Evolutionary conservation across 768 basidiomycete genomes (phyloP).

Genomic region (Tricholoma flavovirens): DNA sequence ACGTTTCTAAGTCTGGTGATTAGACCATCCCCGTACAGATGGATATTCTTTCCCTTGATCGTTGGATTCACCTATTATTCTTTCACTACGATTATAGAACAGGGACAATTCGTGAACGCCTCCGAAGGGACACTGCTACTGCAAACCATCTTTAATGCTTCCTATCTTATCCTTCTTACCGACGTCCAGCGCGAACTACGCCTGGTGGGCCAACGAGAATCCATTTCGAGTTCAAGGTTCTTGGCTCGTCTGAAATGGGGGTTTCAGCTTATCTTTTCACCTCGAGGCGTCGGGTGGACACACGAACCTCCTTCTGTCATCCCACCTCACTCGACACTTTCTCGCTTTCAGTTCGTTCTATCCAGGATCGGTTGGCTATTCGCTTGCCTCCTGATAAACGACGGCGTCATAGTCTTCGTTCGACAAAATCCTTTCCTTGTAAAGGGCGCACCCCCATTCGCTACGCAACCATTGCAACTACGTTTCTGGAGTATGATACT

Average conservation of each 20-base stretch:
- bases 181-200: slow-evolving; percentile 22
- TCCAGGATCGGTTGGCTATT: background rate
- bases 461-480: background rate
- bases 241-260: slow-evolving; percentile 20
- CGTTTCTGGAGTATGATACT: background rate
- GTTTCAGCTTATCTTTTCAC: slow-evolving; percentile 12
- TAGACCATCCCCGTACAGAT: slow-evolving; percentile 12
- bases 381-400: background rate
- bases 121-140: background rate
- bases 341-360: background rate
- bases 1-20: background rate
- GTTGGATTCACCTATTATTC: slow-evolving; percentile 3
- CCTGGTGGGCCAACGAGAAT: slow-evolving; percentile 9
- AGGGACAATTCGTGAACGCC: background rate
- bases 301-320: slow-evolving; percentile 18
- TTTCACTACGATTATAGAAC: background rate
- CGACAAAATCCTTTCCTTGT: background rate
- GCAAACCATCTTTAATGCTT: background rate
- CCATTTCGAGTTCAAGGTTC: slow-evolving; percentile 13
- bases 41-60: slow-evolving; percentile 8
- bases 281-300: slow-evolving; percentile 24
- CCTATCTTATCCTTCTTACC: slow-evolving; percentile 19
- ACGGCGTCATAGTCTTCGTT: background rate
- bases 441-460: no score
- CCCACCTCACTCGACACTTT: slow-evolving; percentile 8